phyloP scores from a whole-genome alignment of 176 grass and related monocot genomes.

The Bonia amplexicaulis region DNA sequence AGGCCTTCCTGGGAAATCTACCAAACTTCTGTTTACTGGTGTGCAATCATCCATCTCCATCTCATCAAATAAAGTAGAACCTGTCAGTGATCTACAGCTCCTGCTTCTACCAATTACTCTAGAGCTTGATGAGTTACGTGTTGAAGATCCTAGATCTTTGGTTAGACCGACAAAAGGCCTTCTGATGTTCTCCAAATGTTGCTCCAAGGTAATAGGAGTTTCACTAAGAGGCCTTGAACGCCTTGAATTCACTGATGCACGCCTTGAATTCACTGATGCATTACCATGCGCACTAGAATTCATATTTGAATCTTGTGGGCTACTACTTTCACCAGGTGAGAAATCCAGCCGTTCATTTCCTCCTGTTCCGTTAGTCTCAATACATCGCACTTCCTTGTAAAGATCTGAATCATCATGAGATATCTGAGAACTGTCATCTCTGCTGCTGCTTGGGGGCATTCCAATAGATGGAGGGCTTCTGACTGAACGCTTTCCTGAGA shows the following conservation, averaged over 20 bases:
- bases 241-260: conserved; percentile 39
- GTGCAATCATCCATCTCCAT: conserved; percentile 54
- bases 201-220: conserved; percentile 72
- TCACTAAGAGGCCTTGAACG: conserved; percentile 27
- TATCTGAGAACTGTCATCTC: conserved; percentile 40
- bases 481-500: conserved; percentile 39
- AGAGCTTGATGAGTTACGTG: conserved; percentile 26
- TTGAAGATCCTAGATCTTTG: conserved; percentile 46
- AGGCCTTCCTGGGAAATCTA: conserved; percentile 60
- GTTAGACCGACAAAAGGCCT: conserved; percentile 48
- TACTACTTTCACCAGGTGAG: conserved; percentile 50
- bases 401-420: conserved; percentile 54
- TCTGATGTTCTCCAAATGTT: conserved; percentile 91
- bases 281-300: conserved; percentile 20
- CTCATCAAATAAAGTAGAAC: conserved; percentile 52
- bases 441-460: conserved; percentile 29
- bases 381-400: conserved; percentile 88
- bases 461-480: conserved; percentile 50
- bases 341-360: conserved; percentile 32
- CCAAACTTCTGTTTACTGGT: conserved; percentile 65
- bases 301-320: conserved; percentile 10
- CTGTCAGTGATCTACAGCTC: conserved; percentile 70
- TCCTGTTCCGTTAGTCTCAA: conserved; percentile 46
- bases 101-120: conserved; percentile 76
- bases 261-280: too few species aligned